These are phyloP conservation scores for Pachysolen tannophilus DNA, from an alignment of 805 yeast species.

Conservation along the genomic window DNA sequence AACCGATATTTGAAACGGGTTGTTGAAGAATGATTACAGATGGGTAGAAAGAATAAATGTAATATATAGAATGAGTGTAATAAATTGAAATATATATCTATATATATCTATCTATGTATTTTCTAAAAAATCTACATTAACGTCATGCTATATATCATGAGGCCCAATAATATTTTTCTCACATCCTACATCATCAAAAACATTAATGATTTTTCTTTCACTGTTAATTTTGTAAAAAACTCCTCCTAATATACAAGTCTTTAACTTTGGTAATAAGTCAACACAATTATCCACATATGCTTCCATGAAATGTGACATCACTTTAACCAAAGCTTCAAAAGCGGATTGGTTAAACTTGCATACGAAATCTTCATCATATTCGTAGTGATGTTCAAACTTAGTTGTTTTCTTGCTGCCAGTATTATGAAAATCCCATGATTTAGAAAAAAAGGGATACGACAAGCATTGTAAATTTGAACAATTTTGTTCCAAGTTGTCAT, in stretches of 20 bases:
- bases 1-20: background rate
- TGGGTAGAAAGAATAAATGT: background rate
- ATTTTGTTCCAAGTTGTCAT: conserved; percentile 14
- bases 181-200: conserved; percentile 11
- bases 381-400: conserved; percentile 30
- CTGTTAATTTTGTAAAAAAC: conserved; percentile 25
- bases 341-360: conserved; percentile 38
- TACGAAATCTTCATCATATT: conserved; percentile 12
- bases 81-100: background rate
- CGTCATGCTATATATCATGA: conserved; percentile 4
- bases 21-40: background rate
- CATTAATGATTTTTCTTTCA: conserved; percentile 8
- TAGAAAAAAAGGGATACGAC: conserved; percentile 23
- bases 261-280: conserved; percentile 24
- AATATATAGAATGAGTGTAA: conserved; percentile 2
- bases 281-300: conserved; percentile 30
- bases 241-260: conserved; percentile 30
- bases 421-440: conserved; percentile 43
- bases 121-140: no score
- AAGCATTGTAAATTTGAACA: conserved; percentile 24
- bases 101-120: background rate
- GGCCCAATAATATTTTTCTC: conserved; percentile 7
- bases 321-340: conserved; percentile 30
- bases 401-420: no score
- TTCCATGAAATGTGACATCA: conserved; percentile 38